Conservation (phyloP, 1,284 basidiomycete genomes). For the Meripilus lineatus region DNA sequence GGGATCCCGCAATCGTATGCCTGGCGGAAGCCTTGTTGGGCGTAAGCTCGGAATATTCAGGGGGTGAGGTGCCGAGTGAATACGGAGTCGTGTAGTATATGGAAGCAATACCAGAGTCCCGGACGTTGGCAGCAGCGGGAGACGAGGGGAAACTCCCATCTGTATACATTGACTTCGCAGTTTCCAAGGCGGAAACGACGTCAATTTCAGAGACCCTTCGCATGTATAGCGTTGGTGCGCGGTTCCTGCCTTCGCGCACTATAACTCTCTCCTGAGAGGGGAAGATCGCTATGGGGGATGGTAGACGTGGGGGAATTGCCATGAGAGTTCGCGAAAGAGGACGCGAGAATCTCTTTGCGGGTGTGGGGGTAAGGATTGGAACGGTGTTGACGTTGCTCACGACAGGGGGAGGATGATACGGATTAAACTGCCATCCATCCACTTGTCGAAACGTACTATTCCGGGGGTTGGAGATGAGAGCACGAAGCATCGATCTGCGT, state of each 20-base stretch:
- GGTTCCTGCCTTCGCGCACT: slow-evolving; percentile 41
- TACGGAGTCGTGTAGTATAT: neutral
- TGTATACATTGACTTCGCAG: neutral
- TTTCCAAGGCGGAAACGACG: slow-evolving; percentile 27
- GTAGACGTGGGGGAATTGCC: no score
- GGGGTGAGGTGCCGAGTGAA: neutral
- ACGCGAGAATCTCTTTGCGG: no score
- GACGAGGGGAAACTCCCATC: no score
- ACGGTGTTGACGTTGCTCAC: neutral
- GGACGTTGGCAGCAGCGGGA: no score
- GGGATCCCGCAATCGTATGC: slow-evolving; percentile 2
- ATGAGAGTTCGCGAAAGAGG: no score
- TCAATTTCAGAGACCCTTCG: slow-evolving; percentile 51
- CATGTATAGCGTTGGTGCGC: slow-evolving; percentile 54
- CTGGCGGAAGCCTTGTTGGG: neutral
- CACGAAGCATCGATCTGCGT: slow-evolving; percentile 27
- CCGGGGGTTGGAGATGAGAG: slow-evolving; percentile 51
- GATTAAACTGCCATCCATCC: slow-evolving; percentile 21
- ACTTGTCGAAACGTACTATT: slow-evolving; percentile 50
- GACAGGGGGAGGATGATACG: slow-evolving; percentile 14
- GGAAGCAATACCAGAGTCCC: neutral
- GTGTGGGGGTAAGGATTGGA: no score
- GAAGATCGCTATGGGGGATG: slow-evolving; percentile 5
- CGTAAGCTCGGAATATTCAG: neutral
- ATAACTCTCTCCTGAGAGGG: slow-evolving; percentile 45